Conservation (phyloP, 768 basidiomycete genomes). For the Agaricus subrufescens region DNA sequence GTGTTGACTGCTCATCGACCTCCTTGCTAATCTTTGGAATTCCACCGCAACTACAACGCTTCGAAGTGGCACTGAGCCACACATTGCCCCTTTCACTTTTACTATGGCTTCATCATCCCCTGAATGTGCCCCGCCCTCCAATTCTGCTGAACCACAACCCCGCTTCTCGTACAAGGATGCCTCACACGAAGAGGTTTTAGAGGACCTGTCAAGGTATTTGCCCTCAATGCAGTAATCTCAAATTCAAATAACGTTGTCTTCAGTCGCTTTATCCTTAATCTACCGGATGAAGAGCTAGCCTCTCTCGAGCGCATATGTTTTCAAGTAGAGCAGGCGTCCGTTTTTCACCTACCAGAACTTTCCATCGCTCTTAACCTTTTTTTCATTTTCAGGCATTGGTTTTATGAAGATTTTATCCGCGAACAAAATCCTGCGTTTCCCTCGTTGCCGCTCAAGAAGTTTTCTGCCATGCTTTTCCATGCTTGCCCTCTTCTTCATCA, state of each 20-base stretch:
- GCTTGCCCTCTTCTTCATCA: constrained; percentile 79
- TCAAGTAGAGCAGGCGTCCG: constrained; percentile 98
- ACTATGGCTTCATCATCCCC: constrained; percentile 75
- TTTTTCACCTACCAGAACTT: constrained; percentile 14
- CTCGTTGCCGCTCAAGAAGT: constrained; percentile 84
- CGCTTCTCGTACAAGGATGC: constrained; percentile 65
- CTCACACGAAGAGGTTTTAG: constrained; percentile 80
- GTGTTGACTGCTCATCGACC: constrained; percentile 5
- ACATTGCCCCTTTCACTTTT: constrained; percentile 14
- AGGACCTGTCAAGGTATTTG: constrained; percentile 81
- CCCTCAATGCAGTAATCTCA: neutral
- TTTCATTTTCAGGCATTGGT: constrained; percentile 80
- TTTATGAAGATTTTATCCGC: constrained; percentile 97
- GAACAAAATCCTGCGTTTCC: constrained; percentile 87
- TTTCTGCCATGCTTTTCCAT: constrained; percentile 87
- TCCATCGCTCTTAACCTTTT: constrained; percentile 10
- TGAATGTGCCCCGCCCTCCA: constrained; percentile 50
- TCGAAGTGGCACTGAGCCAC: constrained; percentile 5
- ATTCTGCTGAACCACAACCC: constrained; percentile 25
- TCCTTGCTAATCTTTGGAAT: constrained; percentile 10
- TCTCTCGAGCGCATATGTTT: constrained; percentile 95
- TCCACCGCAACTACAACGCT: constrained; percentile 7
- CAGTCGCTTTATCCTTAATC: constrained; percentile 94
- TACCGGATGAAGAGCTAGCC: constrained; percentile 88
- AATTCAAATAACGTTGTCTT: neutral